These are phyloP conservation scores for Elasticomyces elasticus DNA, from an alignment of 495 filamentous ascomycete genomes.

Conservation along the genomic window DNA sequence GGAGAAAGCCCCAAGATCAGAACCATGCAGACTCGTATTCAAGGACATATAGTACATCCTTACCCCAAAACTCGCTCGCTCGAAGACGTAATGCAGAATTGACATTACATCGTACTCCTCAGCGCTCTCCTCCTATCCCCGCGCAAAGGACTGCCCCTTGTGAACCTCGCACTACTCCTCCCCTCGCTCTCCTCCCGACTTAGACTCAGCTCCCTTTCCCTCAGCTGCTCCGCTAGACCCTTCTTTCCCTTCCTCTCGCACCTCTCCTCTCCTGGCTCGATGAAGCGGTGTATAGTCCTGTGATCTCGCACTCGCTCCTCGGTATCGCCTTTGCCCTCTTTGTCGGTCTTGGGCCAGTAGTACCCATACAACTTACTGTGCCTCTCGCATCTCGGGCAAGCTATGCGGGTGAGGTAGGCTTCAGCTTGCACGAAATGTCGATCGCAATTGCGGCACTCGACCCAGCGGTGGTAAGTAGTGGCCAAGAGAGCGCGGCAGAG, in stretches of 20 bases:
- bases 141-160: constrained; percentile 24
- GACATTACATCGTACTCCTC: constrained; percentile 16
- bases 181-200: constrained; percentile 7
- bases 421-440: constrained; percentile 75
- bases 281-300: constrained; percentile 33
- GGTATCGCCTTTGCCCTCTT: constrained; percentile 56
- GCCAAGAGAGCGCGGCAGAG: constrained; percentile 62
- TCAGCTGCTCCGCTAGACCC: constrained; percentile 17
- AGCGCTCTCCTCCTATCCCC: constrained; percentile 5
- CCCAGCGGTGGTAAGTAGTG: constrained; percentile 68
- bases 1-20: too few species aligned
- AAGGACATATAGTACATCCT: not conserved
- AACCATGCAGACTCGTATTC: too few species aligned
- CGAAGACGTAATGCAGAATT: not conserved
- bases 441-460: constrained; percentile 74
- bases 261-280: constrained; percentile 33
- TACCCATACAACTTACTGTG: constrained; percentile 94
- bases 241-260: constrained; percentile 23
- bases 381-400: constrained; percentile 85
- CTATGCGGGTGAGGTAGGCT: constrained; percentile 70
- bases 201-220: constrained; percentile 1
- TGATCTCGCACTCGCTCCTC: constrained; percentile 46
- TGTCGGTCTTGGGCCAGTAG: constrained; percentile 89
- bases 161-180: constrained; percentile 21
- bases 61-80: not conserved